Conservation (phyloP, 2,329 filamentous ascomycete genomes). For the Xylaria sp. region DNA sequence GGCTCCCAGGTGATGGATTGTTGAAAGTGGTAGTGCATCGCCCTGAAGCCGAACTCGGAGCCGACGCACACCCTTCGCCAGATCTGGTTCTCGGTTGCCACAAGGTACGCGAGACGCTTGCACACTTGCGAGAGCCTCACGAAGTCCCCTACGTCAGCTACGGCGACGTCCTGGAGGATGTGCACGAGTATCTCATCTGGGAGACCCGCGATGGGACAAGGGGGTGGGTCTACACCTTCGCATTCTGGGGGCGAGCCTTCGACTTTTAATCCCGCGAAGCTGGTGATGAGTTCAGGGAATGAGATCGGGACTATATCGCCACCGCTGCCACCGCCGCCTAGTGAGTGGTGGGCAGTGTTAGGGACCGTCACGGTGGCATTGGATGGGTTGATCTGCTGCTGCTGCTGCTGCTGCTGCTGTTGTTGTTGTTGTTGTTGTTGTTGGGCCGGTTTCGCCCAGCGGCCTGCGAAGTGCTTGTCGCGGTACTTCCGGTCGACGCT, state of each 20-base stretch:
- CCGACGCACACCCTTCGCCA: constrained; percentile 81
- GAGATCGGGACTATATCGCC: constrained; percentile 51
- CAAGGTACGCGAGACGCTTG: constrained; percentile 83
- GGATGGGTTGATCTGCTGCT: constrained; percentile 35
- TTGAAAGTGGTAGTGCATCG: constrained; percentile 82
- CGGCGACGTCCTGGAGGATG: constrained; percentile 74
- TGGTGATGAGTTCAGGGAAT: constrained; percentile 72
- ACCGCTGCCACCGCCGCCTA: constrained; percentile 38
- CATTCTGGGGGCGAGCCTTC: constrained; percentile 69
- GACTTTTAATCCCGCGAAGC: constrained; percentile 75
- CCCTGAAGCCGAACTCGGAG: constrained; percentile 74
- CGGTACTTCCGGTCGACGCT: constrained; percentile 85
- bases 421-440: constrained; percentile 14
- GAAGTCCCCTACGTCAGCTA: constrained; percentile 77
- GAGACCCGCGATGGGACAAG: constrained; percentile 78
- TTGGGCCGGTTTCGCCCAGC: constrained; percentile 51
- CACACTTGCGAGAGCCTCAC: constrained; percentile 79
- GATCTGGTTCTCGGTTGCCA: constrained; percentile 81
- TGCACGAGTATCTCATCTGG: constrained; percentile 86
- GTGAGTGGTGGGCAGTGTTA: constrained; percentile 61
- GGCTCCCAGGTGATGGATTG: constrained; percentile 64
- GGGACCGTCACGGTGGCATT: constrained; percentile 58
- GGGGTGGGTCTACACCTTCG: constrained; percentile 72
- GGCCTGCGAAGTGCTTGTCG: constrained; percentile 84
- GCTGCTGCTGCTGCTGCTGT: constrained; percentile 30